These are phyloP conservation scores for Coriaria nepalensis DNA, from an alignment of 306 rosid species.

Conservation along the genomic window DNA sequence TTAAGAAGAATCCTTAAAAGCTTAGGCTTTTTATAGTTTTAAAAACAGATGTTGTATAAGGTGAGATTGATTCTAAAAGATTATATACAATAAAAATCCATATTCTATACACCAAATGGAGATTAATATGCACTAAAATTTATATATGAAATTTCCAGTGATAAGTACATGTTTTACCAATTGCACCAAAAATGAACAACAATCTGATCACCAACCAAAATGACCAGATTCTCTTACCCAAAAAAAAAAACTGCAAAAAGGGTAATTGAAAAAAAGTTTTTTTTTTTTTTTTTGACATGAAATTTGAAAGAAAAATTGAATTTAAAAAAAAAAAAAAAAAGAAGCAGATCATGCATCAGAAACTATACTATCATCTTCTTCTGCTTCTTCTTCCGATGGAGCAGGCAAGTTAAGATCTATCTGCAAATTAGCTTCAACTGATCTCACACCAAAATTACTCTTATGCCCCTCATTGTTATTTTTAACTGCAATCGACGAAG, in stretches of 20 bases:
- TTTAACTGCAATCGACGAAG: no score
- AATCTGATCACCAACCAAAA: slow-evolving; percentile 3
- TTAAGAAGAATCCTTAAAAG: no score
- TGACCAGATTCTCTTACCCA: slow-evolving; percentile 11
- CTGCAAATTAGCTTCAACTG: neutral
- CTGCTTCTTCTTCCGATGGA: slow-evolving; percentile 37
- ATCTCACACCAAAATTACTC: no score
- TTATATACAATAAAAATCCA: no score
- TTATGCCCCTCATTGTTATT: no score
- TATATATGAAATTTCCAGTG: no score
- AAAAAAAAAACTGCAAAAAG: slow-evolving; percentile 7
- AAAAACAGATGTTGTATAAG: no score
- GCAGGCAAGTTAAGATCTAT: slow-evolving; percentile 87
- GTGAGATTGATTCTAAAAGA: no score
- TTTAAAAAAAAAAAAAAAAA: neutral
- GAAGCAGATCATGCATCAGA: slow-evolving; percentile 36
- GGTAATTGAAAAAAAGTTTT: neutral
- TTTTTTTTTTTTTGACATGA: neutral
- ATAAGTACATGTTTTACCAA: no score
- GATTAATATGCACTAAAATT: no score
- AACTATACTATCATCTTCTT: slow-evolving; percentile 39
- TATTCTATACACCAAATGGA: no score
- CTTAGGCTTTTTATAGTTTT: no score
- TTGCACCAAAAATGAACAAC: neutral
- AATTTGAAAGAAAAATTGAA: neutral